A percentile compares a stretch with the other conserved stretches of the same genome.
phyloP scores from a whole-genome alignment of 805 yeast genomes.

The Starmerella potacharoeniae region DNA sequence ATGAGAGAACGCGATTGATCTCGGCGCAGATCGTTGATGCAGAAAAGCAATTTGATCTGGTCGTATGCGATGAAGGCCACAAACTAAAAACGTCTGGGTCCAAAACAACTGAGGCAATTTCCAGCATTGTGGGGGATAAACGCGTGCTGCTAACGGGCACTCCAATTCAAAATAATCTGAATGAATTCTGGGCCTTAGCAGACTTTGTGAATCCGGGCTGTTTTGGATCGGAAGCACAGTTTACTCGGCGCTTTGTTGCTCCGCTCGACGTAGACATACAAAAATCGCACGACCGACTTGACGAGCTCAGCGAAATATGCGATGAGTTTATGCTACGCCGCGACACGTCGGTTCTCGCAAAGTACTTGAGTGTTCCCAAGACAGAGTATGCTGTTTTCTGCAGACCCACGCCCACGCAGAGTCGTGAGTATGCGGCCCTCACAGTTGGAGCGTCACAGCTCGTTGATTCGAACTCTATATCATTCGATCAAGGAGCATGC shows the following conservation, averaged over 20 bases:
- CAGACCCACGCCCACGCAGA: conserved; percentile 44
- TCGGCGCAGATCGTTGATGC: neutral
- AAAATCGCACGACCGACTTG: conserved; percentile 50
- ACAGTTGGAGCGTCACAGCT: neutral
- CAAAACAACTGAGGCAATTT: conserved; percentile 57
- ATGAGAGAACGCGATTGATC: conserved; percentile 61
- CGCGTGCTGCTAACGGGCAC: conserved; percentile 74
- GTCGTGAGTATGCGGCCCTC: neutral
- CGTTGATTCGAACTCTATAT: neutral
- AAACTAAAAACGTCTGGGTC: conserved; percentile 65
- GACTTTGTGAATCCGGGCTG: conserved; percentile 79
- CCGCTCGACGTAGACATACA: conserved; percentile 42
- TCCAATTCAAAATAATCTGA: conserved; percentile 84
- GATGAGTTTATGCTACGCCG: conserved; percentile 53
- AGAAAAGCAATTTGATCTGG: conserved; percentile 41
- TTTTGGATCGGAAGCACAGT: conserved; percentile 48
- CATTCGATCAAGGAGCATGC: conserved; percentile 25
- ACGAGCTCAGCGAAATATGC: conserved; percentile 54
- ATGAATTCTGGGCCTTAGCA: conserved; percentile 68
- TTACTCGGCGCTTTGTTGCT: conserved; percentile 39
- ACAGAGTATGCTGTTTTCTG: conserved; percentile 69
- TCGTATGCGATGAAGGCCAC: conserved; percentile 95
- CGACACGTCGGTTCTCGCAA: conserved; percentile 48
- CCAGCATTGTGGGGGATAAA: conserved; percentile 41
- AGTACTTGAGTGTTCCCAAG: conserved; percentile 54